Conservation (phyloP, 805 yeast species). For the Cyberlindnera subsufficiens region DNA sequence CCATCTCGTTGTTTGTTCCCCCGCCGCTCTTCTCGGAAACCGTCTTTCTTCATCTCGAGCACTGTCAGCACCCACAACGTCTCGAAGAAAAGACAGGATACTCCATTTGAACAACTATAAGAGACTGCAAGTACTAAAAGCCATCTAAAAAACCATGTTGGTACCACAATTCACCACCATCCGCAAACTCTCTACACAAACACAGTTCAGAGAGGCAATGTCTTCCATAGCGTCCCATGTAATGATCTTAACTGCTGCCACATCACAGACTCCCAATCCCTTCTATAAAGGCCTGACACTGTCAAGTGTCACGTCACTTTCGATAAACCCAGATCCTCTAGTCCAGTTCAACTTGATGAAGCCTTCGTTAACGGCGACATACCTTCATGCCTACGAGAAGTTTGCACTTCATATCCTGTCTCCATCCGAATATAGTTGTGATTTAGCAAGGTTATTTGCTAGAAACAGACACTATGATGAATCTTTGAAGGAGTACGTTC, state of each 20-base stretch:
- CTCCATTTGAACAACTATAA: too few relatives aligned
- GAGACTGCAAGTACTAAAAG: too few relatives aligned
- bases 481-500: conserved; percentile 19
- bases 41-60: too few relatives aligned
- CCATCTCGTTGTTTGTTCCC: too few relatives aligned
- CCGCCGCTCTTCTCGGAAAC: too few relatives aligned
- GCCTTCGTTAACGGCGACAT: conserved; percentile 75
- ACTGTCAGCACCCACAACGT: too few relatives aligned
- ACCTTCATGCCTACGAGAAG: conserved; percentile 48
- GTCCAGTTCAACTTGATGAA: conserved; percentile 81
- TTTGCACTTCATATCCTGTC: conserved; percentile 75
- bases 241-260: conserved; percentile 53
- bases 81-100: too few relatives aligned
- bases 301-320: conserved; percentile 79
- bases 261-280: conserved; percentile 15
- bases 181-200: conserved; percentile 5
- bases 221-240: conserved; percentile 45
- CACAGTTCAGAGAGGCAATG: conserved; percentile 34
- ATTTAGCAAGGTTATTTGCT: conserved; percentile 63
- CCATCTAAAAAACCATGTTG: not conserved
- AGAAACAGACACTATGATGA: conserved; percentile 36
- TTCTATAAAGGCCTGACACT: conserved; percentile 69
- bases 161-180: not conserved
- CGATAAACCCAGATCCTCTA: conserved; percentile 71
- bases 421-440: conserved; percentile 49